These are phyloP conservation scores for Termitomyces sp. DNA, from an alignment of 768 basidiomycete genomes.

Conservation along the genomic window DNA sequence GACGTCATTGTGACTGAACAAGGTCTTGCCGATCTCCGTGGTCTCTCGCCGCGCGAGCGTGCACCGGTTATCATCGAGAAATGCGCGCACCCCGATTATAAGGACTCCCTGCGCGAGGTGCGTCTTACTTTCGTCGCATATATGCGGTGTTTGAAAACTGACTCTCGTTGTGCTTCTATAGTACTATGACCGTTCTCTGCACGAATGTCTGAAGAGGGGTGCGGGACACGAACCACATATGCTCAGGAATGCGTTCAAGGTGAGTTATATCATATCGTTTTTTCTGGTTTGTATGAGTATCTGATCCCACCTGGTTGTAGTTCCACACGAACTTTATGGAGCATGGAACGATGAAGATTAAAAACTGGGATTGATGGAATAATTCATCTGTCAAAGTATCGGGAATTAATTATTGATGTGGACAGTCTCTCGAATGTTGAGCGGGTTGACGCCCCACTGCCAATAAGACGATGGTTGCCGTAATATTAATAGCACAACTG, in stretches of 20 bases:
- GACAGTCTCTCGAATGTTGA: too few species aligned
- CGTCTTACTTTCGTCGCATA: neutral
- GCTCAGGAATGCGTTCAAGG: conserved; percentile 26
- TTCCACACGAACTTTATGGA: conserved; percentile 25
- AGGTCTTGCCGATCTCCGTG: conserved; percentile 44
- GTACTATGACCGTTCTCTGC: conserved; percentile 41
- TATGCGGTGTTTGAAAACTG: neutral
- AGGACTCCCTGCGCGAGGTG: conserved; percentile 36
- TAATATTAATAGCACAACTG: too few species aligned
- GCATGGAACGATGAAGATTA: conserved; percentile 30
- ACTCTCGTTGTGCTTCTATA: conserved; percentile 6
- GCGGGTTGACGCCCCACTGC: too few species aligned
- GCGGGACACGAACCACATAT: conserved; percentile 48
- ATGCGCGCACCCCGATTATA: conserved; percentile 46
- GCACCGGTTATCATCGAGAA: conserved; percentile 44
- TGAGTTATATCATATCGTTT: neutral
- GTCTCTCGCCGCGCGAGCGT: conserved; percentile 42
- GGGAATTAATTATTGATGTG: too few species aligned
- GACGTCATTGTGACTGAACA: conserved; percentile 48
- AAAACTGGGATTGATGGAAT: conserved; percentile 28
- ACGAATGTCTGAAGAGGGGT: conserved; percentile 40
- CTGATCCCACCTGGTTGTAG: neutral
- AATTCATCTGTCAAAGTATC: too few species aligned
- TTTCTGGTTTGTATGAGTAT: neutral
- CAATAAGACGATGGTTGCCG: too few species aligned